These are phyloP conservation scores for Fusarium ambrosium DNA, from an alignment of 2,329 filamentous ascomycete genomes.

Conservation along the genomic window DNA sequence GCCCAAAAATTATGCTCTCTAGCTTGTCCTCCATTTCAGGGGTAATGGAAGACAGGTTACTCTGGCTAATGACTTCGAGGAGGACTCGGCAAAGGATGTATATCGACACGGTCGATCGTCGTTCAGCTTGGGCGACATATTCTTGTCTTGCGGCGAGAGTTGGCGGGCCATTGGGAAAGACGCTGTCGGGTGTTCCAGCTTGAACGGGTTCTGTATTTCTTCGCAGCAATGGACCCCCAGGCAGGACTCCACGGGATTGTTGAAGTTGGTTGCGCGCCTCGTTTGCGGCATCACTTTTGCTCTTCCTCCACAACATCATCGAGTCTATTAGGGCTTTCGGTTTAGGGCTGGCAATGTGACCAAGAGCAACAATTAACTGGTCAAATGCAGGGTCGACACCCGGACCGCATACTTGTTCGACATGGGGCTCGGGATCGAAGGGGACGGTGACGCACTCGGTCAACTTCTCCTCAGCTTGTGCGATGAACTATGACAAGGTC, in stretches of 20 bases:
- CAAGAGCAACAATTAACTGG: constrained; percentile 91
- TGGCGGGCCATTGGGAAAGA: constrained; percentile 54
- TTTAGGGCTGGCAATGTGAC: constrained; percentile 93
- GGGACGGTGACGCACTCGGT: constrained; percentile 86
- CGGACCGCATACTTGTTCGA: constrained; percentile 91
- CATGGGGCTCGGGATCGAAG: constrained; percentile 83
- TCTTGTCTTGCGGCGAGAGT: constrained; percentile 71
- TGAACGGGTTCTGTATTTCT: constrained; percentile 82
- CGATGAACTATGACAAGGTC: constrained; percentile 77
- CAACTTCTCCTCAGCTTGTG: constrained; percentile 96
- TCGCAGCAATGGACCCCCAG: constrained; percentile 69
- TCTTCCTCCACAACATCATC: constrained; percentile 98
- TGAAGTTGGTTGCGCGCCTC: constrained; percentile 73
- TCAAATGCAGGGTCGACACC: constrained; percentile 92
- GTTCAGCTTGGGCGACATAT: constrained; percentile 83
- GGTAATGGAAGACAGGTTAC: constrained; percentile 84
- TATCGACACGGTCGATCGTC: constrained; percentile 92
- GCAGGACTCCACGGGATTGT: constrained; percentile 60
- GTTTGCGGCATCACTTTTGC: constrained; percentile 89
- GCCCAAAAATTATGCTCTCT: constrained; percentile 96
- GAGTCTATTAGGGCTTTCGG: constrained; percentile 96
- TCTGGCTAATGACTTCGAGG: constrained; percentile 94
- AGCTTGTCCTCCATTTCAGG: constrained; percentile 93
- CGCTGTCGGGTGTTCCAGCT: constrained; percentile 50
- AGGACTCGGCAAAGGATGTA: constrained; percentile 95